Base-by-base conservation (phyloP, 331 rosid genomes). In the Pyrus hybrid region DNA sequence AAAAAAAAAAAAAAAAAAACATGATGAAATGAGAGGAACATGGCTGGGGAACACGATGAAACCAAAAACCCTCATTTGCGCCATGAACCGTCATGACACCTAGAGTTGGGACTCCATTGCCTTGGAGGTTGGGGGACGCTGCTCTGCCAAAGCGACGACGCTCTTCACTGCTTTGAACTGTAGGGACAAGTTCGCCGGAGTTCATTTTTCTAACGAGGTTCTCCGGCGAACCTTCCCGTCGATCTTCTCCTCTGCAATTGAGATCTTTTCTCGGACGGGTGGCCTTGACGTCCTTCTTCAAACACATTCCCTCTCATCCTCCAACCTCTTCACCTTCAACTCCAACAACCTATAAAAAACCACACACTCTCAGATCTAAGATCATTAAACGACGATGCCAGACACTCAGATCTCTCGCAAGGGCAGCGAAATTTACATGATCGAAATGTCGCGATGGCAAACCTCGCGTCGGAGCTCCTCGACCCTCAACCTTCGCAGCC, bases 401-500 rank as follows among this genome's bases (percentile, higher is more conserved):
- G 28, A 33, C 63, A 10, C 56, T 72, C 83, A 82, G 85, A 82
- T 84, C 88, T 84, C 79, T 56, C 67, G 5, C 76, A 23, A 69
- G 33, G 13, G 28, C 2, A 30, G 28, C 14, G 22, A 10, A 67
- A 54, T 71, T 84, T 87, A 84, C 91, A 82, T 65, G 83, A 87
- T 84, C 80, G 82, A 82, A 23, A 57, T 76, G 73, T 87, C 84
- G 60, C 86, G 82, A 58, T 78, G 85, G 70, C 77, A 77, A 79
- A 87, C 80, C 69, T 87, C 88, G 8, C 80, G 85, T 12, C 85
- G 88, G 53, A 87, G 88, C 71, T 87, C 91, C 82, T 80, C 84
- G 23, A 87, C 80, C 13, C 91, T 79, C 61, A 84, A 77, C 80
- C 56, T 73, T n/a, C 77, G 78, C 68, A 87, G 81, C 80, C 80